Conservation (phyloP, 306 rosid species). For the Inga oerstediana region DNA sequence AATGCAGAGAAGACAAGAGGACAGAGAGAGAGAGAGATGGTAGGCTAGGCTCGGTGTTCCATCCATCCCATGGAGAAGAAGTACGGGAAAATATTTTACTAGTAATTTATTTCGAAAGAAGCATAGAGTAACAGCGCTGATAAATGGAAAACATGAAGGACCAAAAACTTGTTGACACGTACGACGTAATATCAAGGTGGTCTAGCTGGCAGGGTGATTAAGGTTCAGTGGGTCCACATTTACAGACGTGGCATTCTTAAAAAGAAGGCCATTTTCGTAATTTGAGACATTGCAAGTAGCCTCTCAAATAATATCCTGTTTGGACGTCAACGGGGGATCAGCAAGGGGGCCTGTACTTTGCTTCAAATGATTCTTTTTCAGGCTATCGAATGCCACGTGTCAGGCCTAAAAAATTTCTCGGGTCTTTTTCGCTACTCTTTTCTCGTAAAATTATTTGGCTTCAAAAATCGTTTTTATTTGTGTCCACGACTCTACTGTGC, state of each 20-base stretch:
- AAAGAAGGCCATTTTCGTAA: constrained; percentile 28
- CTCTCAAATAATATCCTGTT: constrained; percentile 21
- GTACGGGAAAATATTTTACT: constrained; percentile 2
- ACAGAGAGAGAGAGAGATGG: background rate
- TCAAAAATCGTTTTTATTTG: background rate
- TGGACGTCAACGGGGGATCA: background rate
- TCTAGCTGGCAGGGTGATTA: constrained; percentile 15
- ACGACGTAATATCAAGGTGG: background rate
- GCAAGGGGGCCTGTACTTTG: background rate
- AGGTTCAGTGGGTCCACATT: background rate
- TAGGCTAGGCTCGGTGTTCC: background rate
- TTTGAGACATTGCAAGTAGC: background rate
- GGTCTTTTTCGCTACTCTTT: background rate
- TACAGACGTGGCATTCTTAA: constrained; percentile 31
- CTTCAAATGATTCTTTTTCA: constrained; percentile 24
- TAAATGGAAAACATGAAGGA: background rate
- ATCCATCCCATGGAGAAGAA: background rate
- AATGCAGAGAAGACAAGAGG: constrained; percentile 32
- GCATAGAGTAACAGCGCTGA: background rate
- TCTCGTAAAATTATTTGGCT: background rate
- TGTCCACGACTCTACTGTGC: background rate
- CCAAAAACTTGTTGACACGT: constrained; percentile 40
- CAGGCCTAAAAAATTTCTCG: background rate
- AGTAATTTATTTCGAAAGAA: background rate
- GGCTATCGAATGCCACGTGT: constrained; percentile 7